Percentiles rank a stretch among this genome's conserved stretches.
These are phyloP conservation scores for Mortierella sp. DNA, from an alignment of 371 early-diverging fungal species.

Conservation along the genomic window DNA sequence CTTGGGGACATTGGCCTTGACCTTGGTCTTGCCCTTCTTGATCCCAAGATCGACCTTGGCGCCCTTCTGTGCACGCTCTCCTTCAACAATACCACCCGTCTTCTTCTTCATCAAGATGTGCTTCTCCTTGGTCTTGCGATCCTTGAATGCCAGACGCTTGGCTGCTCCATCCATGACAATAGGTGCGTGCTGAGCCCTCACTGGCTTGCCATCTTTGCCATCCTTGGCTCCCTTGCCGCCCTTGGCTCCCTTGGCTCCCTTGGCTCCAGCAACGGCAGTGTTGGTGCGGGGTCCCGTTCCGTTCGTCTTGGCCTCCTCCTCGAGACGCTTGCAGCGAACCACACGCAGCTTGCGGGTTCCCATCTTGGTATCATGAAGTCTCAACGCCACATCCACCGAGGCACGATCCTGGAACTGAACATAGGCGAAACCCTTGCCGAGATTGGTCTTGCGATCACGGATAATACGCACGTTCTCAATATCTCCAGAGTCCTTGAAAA, in stretches of 20 bases:
- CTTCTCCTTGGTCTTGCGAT: constrained; percentile 51
- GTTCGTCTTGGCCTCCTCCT: constrained; percentile 60
- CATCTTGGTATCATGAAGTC: constrained; percentile 81
- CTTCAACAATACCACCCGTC: constrained; percentile 61
- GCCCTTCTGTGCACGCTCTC: constrained; percentile 73
- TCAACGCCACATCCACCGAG: constrained; percentile 83
- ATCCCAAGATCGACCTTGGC: constrained; percentile 60
- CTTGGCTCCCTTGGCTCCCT: constrained; percentile 10
- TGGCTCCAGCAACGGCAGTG: constrained; percentile 18
- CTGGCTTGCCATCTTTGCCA: constrained; percentile 39
- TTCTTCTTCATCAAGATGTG: constrained; percentile 50
- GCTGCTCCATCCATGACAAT: constrained; percentile 57
- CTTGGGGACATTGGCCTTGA: constrained; percentile 57
- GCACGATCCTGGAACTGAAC: constrained; percentile 82
- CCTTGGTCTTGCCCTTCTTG: constrained; percentile 57
- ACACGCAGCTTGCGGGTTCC: constrained; percentile 73
- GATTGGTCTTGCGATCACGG: constrained; percentile 87
- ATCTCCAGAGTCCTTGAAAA: constrained; percentile 86
- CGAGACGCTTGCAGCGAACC: constrained; percentile 68
- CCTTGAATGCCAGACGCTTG: constrained; percentile 46
- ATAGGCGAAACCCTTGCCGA: constrained; percentile 97
- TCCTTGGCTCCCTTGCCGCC: constrained; percentile 13
- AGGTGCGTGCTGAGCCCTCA: constrained; percentile 61
- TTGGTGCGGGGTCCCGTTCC: constrained; percentile 40
- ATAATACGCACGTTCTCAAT: constrained; percentile 90